Percentiles rank a stretch among this genome's conserved stretches.
phyloP scores from a whole-genome alignment of 345 rosid genomes.

The Eucalyptus erythrocorys region DNA sequence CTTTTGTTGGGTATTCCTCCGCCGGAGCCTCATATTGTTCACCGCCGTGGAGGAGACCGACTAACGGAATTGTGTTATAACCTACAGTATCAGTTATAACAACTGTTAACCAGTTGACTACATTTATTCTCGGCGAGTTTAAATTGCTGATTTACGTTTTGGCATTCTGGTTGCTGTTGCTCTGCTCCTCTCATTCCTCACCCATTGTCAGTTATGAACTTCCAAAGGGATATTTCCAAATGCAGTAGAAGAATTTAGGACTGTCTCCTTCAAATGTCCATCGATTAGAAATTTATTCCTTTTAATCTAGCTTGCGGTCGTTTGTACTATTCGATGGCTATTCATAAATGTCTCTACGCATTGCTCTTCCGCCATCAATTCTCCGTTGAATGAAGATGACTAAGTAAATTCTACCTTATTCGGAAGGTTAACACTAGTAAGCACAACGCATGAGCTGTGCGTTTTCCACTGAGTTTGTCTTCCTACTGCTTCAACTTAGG shows the following conservation, averaged over 20 bases:
- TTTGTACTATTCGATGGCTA: neutral
- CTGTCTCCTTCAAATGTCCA: neutral
- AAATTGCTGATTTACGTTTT: neutral
- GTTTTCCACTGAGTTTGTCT: neutral
- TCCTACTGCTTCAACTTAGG: neutral
- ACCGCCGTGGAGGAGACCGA: rapidly evolving
- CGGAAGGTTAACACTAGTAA: neutral
- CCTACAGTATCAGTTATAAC: neutral
- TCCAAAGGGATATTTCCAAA: neutral
- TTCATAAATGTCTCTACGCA: neutral
- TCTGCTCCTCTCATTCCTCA: neutral
- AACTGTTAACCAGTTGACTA: neutral
- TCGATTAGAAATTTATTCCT: neutral
- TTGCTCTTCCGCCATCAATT: neutral
- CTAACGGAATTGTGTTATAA: neutral
- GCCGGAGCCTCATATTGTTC: neutral
- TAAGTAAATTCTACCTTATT: neutral
- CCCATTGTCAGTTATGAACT: neutral
- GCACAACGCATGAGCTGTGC: neutral
- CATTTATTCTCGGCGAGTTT: neutral
- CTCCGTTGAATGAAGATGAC: neutral
- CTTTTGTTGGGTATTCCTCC: neutral
- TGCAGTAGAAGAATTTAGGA: neutral
- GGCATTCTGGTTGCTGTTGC: neutral
- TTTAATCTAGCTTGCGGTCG: neutral